These are phyloP conservation scores for Crithidia sp. DNA, from an alignment of 208 protist species.

Conservation along the genomic window DNA sequence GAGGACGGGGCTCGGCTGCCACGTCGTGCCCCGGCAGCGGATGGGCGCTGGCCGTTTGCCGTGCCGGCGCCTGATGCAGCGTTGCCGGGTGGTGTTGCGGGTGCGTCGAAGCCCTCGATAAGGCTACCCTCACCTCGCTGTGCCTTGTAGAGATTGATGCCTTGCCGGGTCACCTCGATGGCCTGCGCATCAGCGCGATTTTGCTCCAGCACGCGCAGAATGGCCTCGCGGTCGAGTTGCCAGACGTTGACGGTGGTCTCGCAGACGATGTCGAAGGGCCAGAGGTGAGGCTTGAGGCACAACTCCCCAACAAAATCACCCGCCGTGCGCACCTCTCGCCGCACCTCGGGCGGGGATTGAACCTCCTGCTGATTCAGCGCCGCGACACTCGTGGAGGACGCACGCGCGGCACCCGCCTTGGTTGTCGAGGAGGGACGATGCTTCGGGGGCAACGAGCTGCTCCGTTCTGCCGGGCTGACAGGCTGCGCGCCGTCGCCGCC, in stretches of 20 bases:
- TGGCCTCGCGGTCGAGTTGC: conserved; percentile 50
- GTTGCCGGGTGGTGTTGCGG: background rate
- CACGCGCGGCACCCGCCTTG: background rate
- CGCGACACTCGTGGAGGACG: background rate
- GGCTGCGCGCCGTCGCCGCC: background rate
- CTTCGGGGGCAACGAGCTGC: conserved; percentile 1
- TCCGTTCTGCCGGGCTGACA: conserved; percentile 3
- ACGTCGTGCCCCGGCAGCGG: background rate
- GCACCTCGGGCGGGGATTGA: conserved; percentile 11
- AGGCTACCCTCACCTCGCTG: conserved; percentile 68
- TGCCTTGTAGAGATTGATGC: conserved; percentile 72
- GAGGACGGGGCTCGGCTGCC: conserved; percentile 26
- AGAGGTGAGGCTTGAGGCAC: conserved; percentile 77
- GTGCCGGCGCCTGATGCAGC: background rate
- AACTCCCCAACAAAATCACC: conserved; percentile 84
- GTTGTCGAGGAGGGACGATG: conserved; percentile 1
- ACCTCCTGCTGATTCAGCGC: conserved; percentile 4
- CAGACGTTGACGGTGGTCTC: conserved; percentile 81
- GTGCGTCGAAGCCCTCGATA: conserved; percentile 42
- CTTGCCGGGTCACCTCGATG: conserved; percentile 77
- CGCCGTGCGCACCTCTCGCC: conserved; percentile 46
- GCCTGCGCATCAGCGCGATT: conserved; percentile 68
- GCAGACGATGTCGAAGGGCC: conserved; percentile 60
- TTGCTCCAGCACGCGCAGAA: conserved; percentile 53
- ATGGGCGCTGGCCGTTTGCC: conserved; percentile 1